phyloP scores from a whole-genome alignment of 768 basidiomycete genomes.

The Lactarius evosmus region DNA sequence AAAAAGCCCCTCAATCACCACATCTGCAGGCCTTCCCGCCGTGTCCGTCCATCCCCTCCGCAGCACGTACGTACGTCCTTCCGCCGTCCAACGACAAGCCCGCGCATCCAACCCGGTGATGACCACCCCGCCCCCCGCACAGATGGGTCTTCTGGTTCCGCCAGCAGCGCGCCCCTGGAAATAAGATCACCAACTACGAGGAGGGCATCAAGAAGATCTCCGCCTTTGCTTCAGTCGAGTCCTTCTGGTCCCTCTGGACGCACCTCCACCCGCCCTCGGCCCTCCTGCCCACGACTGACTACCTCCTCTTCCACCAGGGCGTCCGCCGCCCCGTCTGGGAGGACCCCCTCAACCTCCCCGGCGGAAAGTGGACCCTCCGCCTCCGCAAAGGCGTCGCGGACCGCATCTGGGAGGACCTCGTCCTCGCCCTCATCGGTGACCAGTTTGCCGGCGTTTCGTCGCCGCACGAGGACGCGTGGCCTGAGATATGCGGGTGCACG shows the following conservation, averaged over 20 bases:
- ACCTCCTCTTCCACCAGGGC: slow-evolving; percentile 84
- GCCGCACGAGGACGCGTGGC: slow-evolving; percentile 51
- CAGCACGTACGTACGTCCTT: slow-evolving; percentile 82
- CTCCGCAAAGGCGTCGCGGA: slow-evolving; percentile 88
- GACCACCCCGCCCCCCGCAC: slow-evolving; percentile 7
- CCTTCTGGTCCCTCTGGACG: slow-evolving; percentile 93
- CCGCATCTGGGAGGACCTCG: slow-evolving; percentile 86
- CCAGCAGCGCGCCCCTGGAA: slow-evolving; percentile 85
- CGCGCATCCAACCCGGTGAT: neutral
- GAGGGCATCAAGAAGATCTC: slow-evolving; percentile 93
- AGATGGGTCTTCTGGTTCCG: slow-evolving; percentile 94
- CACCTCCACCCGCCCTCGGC: slow-evolving; percentile 84
- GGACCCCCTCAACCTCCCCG: slow-evolving; percentile 80
- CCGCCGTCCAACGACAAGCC: neutral
- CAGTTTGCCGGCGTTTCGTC: slow-evolving; percentile 72
- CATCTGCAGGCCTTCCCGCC: slow-evolving; percentile 36
- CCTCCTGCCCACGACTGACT: slow-evolving; percentile 87
- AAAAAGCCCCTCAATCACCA: slow-evolving; percentile 36
- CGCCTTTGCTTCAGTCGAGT: slow-evolving; percentile 92
- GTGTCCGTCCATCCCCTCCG: slow-evolving; percentile 65
- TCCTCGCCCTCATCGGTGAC: slow-evolving; percentile 85
- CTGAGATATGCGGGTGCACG: slow-evolving; percentile 92
- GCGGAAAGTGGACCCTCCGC: slow-evolving; percentile 95
- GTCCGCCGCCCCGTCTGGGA: slow-evolving; percentile 94
- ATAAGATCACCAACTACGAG: slow-evolving; percentile 87